A percentile compares a stretch with the other conserved stretches of the same genome.
Evolutionary conservation across 2,329 filamentous ascomycete genomes (phyloP).

Genomic region (Fusarium bactridioides): DNA sequence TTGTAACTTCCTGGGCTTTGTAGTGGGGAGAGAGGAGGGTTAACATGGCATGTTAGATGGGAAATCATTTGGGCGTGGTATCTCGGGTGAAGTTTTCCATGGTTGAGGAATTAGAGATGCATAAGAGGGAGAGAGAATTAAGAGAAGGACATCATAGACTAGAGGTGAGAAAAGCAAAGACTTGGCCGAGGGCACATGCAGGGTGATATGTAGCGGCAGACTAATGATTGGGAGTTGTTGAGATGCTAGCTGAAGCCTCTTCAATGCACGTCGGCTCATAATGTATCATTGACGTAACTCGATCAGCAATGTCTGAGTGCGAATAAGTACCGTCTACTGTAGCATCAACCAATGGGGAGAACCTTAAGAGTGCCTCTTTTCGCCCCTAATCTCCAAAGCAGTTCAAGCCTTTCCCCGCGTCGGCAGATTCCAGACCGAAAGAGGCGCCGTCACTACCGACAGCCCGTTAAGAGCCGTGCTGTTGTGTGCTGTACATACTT

Average conservation of each 20-base stretch:
- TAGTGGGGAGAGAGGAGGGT: constrained; percentile 38
- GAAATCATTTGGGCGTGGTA: constrained; percentile 3
- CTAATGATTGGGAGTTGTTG: constrained; percentile 13
- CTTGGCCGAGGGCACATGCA: constrained; percentile 1
- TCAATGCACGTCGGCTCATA: constrained; percentile 9
- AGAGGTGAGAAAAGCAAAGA: neutral
- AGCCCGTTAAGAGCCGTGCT: neutral
- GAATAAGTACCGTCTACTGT: neutral
- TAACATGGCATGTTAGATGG: constrained; percentile 29
- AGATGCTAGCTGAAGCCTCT: constrained; percentile 17
- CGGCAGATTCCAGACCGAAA: neutral
- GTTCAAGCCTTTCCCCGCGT: constrained; percentile 1
- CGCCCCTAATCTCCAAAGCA: neutral
- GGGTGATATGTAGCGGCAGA: constrained; percentile 11
- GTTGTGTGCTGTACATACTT: too few relatives aligned
- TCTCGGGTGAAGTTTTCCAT: constrained; percentile 25
- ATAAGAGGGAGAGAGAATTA: neutral
- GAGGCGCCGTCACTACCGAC: constrained; percentile 1
- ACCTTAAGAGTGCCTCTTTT: constrained; percentile 1
- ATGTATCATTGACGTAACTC: neutral
- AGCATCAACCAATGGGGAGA: neutral
- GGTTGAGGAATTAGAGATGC: neutral
- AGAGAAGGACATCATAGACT: neutral
- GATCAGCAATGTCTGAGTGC: neutral
- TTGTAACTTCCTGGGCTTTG: constrained; percentile 30